Conservation (phyloP, 139 green algal species). For the Tetradesmus obliquus region DNA sequence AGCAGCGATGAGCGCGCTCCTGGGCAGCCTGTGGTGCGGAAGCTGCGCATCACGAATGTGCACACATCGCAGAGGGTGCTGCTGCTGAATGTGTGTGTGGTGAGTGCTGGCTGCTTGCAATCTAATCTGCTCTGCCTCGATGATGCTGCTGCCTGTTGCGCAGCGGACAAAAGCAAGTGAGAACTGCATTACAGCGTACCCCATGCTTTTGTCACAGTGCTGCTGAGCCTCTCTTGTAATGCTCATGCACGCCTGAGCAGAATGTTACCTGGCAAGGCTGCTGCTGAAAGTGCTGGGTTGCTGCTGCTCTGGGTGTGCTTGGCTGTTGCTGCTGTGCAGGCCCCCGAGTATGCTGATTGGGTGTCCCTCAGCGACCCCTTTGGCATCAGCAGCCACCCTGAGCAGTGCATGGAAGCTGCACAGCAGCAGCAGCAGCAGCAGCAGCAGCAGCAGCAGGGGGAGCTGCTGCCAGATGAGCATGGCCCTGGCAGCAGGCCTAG, state of each 20-base stretch:
- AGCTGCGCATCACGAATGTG: background rate
- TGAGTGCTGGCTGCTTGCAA: slow-evolving; percentile 8
- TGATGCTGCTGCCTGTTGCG: too few relatives aligned
- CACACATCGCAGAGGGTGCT: background rate
- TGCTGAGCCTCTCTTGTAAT: too few relatives aligned
- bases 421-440: background rate
- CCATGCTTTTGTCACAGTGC: too few relatives aligned
- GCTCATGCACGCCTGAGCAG: too few relatives aligned
- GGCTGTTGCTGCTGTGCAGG: slow-evolving; percentile 3
- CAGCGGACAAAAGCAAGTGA: too few relatives aligned
- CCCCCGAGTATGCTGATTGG: slow-evolving; percentile 8
- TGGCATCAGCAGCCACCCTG: background rate
- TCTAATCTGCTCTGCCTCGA: too few relatives aligned
- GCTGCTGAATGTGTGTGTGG: slow-evolving; percentile 16
- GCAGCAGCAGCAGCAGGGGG: background rate
- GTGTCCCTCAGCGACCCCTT: background rate
- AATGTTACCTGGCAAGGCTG: background rate
- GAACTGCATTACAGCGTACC: too few relatives aligned
- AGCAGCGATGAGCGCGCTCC: background rate
- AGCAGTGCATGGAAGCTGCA: background rate
- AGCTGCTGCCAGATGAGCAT: background rate
- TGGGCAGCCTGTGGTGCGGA: background rate
- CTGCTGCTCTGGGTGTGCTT: background rate
- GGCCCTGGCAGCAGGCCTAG: background rate
- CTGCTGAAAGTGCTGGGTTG: background rate